A percentile compares a stretch with the other conserved stretches of the same genome.
phyloP scores from a whole-genome alignment of 2,329 filamentous ascomycete species.

The Fusarium equiseti region DNA sequence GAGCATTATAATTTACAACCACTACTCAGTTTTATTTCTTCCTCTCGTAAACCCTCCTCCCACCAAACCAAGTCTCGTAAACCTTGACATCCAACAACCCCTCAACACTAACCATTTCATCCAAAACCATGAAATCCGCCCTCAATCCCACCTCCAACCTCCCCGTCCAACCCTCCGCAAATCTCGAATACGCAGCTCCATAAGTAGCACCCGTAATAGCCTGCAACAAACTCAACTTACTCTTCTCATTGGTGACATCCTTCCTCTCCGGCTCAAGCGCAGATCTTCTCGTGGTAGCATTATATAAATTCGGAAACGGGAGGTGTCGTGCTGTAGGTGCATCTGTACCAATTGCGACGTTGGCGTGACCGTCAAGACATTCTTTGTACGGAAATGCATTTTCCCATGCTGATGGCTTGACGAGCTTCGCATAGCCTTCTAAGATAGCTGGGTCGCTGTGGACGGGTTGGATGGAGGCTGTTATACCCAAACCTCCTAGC shows the following conservation, averaged over 20 bases:
- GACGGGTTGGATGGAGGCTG: slow-evolving; percentile 69
- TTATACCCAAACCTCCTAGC: slow-evolving; percentile 70
- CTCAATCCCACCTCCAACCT: slow-evolving; percentile 63
- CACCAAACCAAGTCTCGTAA: slow-evolving; percentile 34
- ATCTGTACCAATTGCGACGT: slow-evolving; percentile 69
- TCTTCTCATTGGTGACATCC: slow-evolving; percentile 63
- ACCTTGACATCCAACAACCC: slow-evolving; percentile 20
- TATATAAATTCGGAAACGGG: slow-evolving; percentile 68
- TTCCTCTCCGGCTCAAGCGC: slow-evolving; percentile 61
- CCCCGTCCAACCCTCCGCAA: slow-evolving; percentile 66
- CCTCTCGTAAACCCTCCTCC: not conserved
- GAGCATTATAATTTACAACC: no score
- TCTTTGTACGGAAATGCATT: slow-evolving; percentile 74
- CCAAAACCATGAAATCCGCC: slow-evolving; percentile 66
- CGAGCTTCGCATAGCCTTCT: slow-evolving; percentile 68
- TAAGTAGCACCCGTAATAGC: slow-evolving; percentile 66
- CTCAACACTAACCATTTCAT: not conserved
- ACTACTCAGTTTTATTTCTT: no score
- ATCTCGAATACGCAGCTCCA: slow-evolving; percentile 70
- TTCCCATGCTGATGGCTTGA: slow-evolving; percentile 65
- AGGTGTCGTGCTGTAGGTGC: slow-evolving; percentile 69
- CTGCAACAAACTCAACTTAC: slow-evolving; percentile 65
- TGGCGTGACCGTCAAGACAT: slow-evolving; percentile 66
- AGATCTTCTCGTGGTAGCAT: slow-evolving; percentile 68
- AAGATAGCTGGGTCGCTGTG: slow-evolving; percentile 72